Conservation (phyloP, 2,329 filamentous ascomycete genomes). For the Fusarium begoniae region DNA sequence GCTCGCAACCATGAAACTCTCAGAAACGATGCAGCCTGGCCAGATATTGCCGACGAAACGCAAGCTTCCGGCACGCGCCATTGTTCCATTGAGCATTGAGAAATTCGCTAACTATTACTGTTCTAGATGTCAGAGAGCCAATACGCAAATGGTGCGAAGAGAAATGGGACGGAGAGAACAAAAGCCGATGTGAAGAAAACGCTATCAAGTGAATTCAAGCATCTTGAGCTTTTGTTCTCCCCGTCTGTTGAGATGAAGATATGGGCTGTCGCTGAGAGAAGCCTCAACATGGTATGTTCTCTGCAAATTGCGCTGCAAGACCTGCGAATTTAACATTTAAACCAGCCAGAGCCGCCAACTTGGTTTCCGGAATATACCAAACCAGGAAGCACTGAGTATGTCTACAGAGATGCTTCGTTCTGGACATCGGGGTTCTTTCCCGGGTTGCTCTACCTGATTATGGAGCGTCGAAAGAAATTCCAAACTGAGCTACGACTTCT, state of each 20-base stretch:
- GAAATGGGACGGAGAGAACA: not conserved
- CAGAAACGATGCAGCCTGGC: not conserved
- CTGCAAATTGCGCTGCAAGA: accelerated
- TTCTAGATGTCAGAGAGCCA: not conserved
- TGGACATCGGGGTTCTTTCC: not conserved
- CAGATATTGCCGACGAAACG: not conserved
- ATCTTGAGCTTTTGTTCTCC: not conserved
- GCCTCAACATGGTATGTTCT: not conserved
- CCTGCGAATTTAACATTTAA: not conserved
- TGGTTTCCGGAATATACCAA: not conserved
- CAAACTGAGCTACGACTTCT: not conserved
- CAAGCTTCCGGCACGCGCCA: not conserved
- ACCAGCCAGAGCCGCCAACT: not conserved
- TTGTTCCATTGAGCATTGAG: accelerated
- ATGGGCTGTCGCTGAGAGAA: not conserved
- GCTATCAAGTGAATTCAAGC: not conserved
- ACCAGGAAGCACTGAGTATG: not conserved
- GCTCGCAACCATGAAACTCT: not conserved
- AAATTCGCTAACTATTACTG: accelerated
- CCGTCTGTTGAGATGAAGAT: not conserved
- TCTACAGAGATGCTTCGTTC: not conserved
- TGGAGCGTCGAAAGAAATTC: not conserved
- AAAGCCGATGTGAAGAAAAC: not conserved
- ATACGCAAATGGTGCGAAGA: not conserved
- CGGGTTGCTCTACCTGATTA: not conserved